Percentiles rank a stretch among this genome's conserved stretches.
These are phyloP conservation scores for Beauveria pseudobassiana DNA, from an alignment of 2,329 filamentous ascomycete genomes.

Conservation along the genomic window DNA sequence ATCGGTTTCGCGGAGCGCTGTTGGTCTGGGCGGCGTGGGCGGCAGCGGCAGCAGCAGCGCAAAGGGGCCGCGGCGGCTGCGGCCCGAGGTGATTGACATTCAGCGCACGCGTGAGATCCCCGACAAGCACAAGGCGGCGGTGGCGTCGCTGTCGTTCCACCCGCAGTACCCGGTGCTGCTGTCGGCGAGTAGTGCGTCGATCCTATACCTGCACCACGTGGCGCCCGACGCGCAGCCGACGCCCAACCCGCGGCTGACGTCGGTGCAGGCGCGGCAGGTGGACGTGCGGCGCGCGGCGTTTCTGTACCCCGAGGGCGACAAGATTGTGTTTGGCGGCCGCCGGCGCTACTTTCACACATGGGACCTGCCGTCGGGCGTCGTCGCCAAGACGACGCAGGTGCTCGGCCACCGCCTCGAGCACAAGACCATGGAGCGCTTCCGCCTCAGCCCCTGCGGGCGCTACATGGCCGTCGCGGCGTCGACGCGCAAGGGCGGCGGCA, in stretches of 20 bases:
- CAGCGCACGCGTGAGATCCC: conserved; percentile 82
- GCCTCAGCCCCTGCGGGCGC: conserved; percentile 74
- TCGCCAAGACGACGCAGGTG: conserved; percentile 75
- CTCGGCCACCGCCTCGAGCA: conserved; percentile 75
- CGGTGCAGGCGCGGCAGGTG: conserved; percentile 75
- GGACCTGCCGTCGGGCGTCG: conserved; percentile 73
- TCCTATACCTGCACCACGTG: conserved; percentile 84
- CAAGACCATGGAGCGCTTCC: conserved; percentile 84
- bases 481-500: conserved; percentile 75
- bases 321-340: conserved; percentile 82
- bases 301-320: conserved; percentile 61
- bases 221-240: conserved; percentile 65
- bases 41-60: conserved; percentile 47
- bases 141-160: conserved; percentile 84
- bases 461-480: conserved; percentile 80
- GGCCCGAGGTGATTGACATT: conserved; percentile 84
- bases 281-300: conserved; percentile 83
- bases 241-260: conserved; percentile 84
- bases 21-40: conserved; percentile 51
- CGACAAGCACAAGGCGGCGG: conserved; percentile 67
- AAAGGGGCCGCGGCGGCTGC: conserved; percentile 51
- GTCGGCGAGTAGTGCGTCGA: conserved; percentile 78
- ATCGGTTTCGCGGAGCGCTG: conserved; percentile 66
- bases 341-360: conserved; percentile 91
- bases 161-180: conserved; percentile 81